Percentiles rank a stretch among this genome's conserved stretches.
These are phyloP conservation scores for Helminthosporium solani DNA, from an alignment of 2,329 filamentous ascomycete species.

Conservation along the genomic window DNA sequence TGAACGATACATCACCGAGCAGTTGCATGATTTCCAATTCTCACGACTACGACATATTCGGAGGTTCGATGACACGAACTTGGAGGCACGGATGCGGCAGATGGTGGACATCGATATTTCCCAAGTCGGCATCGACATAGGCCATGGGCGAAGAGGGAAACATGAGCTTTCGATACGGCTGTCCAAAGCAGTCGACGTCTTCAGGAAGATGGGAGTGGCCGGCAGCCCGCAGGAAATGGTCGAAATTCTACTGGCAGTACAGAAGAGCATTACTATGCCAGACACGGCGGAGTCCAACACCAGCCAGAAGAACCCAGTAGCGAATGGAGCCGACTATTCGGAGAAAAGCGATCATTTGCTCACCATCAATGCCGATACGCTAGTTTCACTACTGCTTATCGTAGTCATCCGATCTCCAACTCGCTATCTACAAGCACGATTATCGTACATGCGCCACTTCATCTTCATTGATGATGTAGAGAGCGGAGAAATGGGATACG, in stretches of 20 bases:
- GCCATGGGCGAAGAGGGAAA: constrained; percentile 75
- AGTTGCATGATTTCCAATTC: constrained; percentile 87
- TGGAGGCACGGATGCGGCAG: constrained; percentile 86
- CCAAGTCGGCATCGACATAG: constrained; percentile 85
- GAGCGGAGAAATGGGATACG: constrained; percentile 93
- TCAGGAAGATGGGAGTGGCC: constrained; percentile 77
- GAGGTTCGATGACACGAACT: constrained; percentile 77
- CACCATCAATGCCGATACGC: constrained; percentile 81
- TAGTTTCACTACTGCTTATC: constrained; percentile 86
- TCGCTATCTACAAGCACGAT: constrained; percentile 79
- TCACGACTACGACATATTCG: constrained; percentile 77
- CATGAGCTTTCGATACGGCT: constrained; percentile 77
- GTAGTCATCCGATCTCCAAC: constrained; percentile 91
- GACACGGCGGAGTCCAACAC: constrained; percentile 36
- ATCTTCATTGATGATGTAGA: constrained; percentile 98
- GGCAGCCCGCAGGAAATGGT: constrained; percentile 88
- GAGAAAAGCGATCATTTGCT: constrained; percentile 59
- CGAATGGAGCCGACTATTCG: constrained; percentile 35
- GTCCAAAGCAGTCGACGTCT: constrained; percentile 78
- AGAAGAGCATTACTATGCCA: constrained; percentile 75
- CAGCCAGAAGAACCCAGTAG: constrained; percentile 25
- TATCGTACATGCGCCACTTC: constrained; percentile 95
- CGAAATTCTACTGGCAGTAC: constrained; percentile 72
- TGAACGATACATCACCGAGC: constrained; percentile 90
- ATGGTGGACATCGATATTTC: constrained; percentile 95